Conservation (phyloP, 768 basidiomycete species). For the Termitomyces sp. region DNA sequence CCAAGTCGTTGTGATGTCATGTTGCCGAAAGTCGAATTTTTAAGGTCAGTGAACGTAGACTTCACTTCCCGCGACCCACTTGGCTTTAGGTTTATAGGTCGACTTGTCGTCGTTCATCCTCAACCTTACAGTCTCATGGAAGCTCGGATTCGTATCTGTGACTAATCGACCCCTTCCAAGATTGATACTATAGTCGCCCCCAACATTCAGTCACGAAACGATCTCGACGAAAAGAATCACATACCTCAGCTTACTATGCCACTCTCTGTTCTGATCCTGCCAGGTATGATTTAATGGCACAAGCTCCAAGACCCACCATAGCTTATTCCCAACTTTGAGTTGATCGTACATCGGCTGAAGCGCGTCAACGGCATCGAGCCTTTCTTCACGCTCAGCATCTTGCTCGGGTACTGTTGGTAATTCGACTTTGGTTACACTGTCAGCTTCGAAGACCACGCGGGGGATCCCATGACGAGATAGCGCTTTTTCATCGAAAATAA, state of each 20-base stretch:
- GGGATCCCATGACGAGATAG: slow-evolving; percentile 28
- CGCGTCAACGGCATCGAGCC: slow-evolving; percentile 26
- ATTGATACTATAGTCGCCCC: background rate
- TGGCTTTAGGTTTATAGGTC: slow-evolving; percentile 56
- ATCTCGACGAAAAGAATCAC: background rate
- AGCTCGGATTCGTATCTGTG: slow-evolving; percentile 38
- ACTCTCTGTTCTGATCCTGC: slow-evolving; percentile 51
- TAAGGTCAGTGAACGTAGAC: slow-evolving; percentile 30
- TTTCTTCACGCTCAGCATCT: slow-evolving; percentile 4
- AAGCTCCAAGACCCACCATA: slow-evolving; percentile 76
- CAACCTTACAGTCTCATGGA: slow-evolving; percentile 60
- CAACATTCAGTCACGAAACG: background rate
- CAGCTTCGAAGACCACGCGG: background rate
- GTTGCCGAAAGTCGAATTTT: background rate
- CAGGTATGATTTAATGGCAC: slow-evolving; percentile 47
- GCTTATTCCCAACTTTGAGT: slow-evolving; percentile 28
- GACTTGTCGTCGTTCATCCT: slow-evolving; percentile 44
- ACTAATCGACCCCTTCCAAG: slow-evolving; percentile 51
- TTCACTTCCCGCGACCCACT: slow-evolving; percentile 42
- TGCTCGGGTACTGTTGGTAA: slow-evolving; percentile 10
- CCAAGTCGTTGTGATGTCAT: background rate
- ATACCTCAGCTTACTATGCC: slow-evolving; percentile 53
- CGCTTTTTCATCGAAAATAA: slow-evolving; percentile 49
- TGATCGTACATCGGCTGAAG: slow-evolving; percentile 51
- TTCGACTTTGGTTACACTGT: slow-evolving; percentile 25